Evolutionary conservation across 2,329 filamentous ascomycete species (phyloP), one percentile per base, ranked within the genome.

Genomic region (Trichophyton mentagrophytes): DNA sequence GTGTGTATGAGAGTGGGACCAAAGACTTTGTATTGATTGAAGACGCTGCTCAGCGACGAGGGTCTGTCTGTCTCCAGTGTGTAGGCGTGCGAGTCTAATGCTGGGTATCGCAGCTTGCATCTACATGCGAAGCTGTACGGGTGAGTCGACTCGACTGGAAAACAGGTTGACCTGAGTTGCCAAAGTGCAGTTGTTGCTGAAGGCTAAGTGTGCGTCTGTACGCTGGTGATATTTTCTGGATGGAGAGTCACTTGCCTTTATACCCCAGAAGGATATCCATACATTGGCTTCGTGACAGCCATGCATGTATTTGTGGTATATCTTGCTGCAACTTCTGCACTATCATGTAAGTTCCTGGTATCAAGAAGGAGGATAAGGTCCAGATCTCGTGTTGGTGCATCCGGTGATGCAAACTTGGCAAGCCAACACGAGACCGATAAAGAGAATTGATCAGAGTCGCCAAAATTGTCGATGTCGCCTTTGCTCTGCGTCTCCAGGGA

Each of bases 251-350:
- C 44, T 36, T 25, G 33, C 44, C 59, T 38, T 25, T 85, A 82
- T n/a, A 80, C 75, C 46, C 82, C 85, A 0, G 88, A 87, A 66
- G n/a, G 40, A 13, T 90, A 85, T 65, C 87, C 83, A 33, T 85
- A 77, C 49, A 84, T 83, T 70, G 92, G 87, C 70, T 95, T 79
- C 72, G 95, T 95, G 15, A 95, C 76, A 0, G 89, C 90, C 67
- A 95, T 95, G 36, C 20, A 46, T 44, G 13, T 27, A 11, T 13
- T 38, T 36, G 9, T n/a, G 40, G 36, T 58, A 46, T 25, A 17
- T 58, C 15, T 30, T 44, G 40, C 3, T 44, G 36, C 56, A 58
- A 44, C 38, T 27, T 20, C 36, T 58, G 13, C 36, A 46, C 56
- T 44, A 25, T n/a, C 15, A 13, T 30, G 36, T 47, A 33, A 62